Evolutionary conservation across 2,329 filamentous ascomycete species (phyloP).

Genomic region (Dendrostoma leiphaemia): DNA sequence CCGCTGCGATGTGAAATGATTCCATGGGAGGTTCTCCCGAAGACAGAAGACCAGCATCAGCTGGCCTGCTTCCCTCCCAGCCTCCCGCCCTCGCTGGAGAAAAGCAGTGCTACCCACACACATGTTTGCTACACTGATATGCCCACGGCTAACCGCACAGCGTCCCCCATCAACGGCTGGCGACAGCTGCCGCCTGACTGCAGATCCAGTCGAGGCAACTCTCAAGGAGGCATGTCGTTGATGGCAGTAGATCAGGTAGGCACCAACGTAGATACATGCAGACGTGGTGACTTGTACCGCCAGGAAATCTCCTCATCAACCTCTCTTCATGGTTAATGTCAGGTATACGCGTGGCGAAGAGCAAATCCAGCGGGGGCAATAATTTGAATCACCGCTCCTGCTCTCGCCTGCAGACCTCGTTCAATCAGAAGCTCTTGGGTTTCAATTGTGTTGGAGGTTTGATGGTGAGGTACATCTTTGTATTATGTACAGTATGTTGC

Average conservation of each 20-base stretch:
- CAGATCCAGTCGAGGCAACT: neutral
- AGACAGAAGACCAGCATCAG: too few relatives aligned
- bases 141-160: slow-evolving; percentile 10
- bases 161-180: neutral
- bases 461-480: slow-evolving; percentile 74
- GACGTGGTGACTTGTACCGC: slow-evolving; percentile 44
- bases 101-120: neutral
- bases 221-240: neutral
- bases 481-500: neutral
- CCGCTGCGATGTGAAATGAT: slow-evolving; percentile 64
- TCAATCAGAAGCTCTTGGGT: slow-evolving; percentile 51
- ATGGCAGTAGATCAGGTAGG: slow-evolving; percentile 4
- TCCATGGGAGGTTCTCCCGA: slow-evolving; percentile 76
- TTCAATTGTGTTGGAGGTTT: slow-evolving; percentile 73
- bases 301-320: slow-evolving; percentile 87
- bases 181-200: neutral
- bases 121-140: slow-evolving; percentile 7
- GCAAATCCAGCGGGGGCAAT: slow-evolving; percentile 47
- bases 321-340: slow-evolving; percentile 68
- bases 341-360: slow-evolving; percentile 97
- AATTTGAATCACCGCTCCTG: slow-evolving; percentile 47
- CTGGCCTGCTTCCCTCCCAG: neutral
- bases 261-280: neutral
- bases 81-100: neutral
- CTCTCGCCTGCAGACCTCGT: slow-evolving; percentile 78